Percentiles rank a stretch among this genome's conserved stretches.
Evolutionary conservation across 441 rosid species (phyloP).

Genomic region (Raphanus hybrid): DNA sequence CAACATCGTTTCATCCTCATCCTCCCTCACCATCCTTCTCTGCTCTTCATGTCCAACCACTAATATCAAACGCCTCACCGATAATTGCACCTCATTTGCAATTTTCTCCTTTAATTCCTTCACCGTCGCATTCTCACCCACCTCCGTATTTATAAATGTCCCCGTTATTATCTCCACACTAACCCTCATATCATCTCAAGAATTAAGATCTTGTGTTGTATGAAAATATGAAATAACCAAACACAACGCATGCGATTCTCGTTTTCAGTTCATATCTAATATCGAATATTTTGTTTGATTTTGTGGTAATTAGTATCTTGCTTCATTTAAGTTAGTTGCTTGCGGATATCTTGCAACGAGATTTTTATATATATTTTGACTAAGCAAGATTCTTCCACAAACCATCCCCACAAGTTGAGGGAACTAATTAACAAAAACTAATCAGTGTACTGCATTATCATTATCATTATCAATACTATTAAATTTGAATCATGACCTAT

Average conservation of each 20-base stretch:
- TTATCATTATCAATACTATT: no score
- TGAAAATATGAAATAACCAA: not conserved
- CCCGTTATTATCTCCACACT: conserved; percentile 77
- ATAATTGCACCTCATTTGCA: conserved; percentile 49
- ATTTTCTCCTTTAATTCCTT: conserved; percentile 64
- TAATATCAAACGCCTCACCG: conserved; percentile 60
- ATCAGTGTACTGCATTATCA: not conserved
- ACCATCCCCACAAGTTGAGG: not conserved
- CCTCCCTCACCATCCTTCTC: conserved; percentile 30
- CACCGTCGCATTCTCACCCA: conserved; percentile 56
- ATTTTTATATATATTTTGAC: not conserved
- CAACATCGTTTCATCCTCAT: conserved; percentile 49
- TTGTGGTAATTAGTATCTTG: not conserved
- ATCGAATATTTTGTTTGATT: not conserved
- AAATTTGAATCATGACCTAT: no score
- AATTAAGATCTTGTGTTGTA: conserved; percentile 9
- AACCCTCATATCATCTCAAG: conserved; percentile 52
- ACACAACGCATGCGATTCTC: not conserved
- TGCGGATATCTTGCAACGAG: conserved; percentile 1
- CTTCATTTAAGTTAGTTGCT: conserved; percentile 1
- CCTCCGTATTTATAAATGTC: conserved; percentile 50
- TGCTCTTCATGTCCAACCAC: conserved; percentile 34
- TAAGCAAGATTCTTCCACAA: not conserved
- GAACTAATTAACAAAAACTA: not conserved
- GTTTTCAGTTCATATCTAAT: not conserved